Evolutionary conservation across 495 filamentous ascomycete genomes (phyloP), one percentile per base, ranked within the genome.

Genomic region (Clohesyomyces aquaticus): DNA sequence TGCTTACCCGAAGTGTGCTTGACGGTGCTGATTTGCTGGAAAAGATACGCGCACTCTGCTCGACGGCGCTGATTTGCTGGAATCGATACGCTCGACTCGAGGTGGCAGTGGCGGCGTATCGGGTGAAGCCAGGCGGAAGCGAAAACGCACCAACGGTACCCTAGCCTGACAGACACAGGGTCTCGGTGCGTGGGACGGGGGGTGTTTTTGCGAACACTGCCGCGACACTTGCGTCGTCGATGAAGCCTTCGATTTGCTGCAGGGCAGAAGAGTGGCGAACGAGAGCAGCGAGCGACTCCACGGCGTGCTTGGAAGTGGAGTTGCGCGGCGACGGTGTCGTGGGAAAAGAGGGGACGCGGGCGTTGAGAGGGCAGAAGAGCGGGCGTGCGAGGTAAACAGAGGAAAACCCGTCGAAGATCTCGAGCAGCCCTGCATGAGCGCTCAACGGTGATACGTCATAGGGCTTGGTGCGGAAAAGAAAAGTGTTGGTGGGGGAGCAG

Each of bases 331-430:
- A 56, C 51, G 60, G 60, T 51, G 60, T 6, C 26, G 25, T 10
- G 42, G 55, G 45, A 55, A 62, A 62, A 54, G 59, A 62, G 59
- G 59, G 48, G 59, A 54, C 51, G 59, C 4, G 19, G 48, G 21
- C 50, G 26, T n/a, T 38, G 2, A 23, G 50, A 18, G 46, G 21
- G 6, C 21, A 49, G 21, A 25, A 3, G 23, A n/a, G n/a, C n/a
- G n/a, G n/a, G n/a, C n/a, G n/a, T n/a, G n/a, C n/a, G n/a, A 38
- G 32, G 14, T 38, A 38, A 38, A 38, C 6, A 14, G 32, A 14
- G 32, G 32, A 14, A 6, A 6, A 6, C 6, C 14, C 6, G 18
- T 57, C 16, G 38, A 57, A 45, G 35, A 57, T 45, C 54, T n/a
- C n/a, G n/a, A n/a, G n/a, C n/a, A n/a, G 16, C 42, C 49, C 27